Conservation (phyloP, 1,139 yeast species). For the Geotrichum aggregatum region DNA sequence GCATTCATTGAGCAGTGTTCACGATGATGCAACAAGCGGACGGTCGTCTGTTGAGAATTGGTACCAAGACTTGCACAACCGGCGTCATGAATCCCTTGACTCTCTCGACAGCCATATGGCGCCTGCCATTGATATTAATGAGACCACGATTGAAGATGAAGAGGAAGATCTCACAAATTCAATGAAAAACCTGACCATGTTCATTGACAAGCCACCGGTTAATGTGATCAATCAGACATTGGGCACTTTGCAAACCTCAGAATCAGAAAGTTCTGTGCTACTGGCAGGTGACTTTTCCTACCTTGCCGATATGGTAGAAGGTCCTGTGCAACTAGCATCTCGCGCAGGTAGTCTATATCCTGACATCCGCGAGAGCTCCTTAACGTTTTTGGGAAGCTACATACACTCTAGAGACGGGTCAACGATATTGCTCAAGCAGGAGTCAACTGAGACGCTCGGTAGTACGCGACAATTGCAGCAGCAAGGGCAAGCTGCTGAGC, state of each 20-base stretch:
- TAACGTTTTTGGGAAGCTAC: constrained; percentile 12
- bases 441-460: background rate
- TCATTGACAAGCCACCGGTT: constrained; percentile 4
- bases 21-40: background rate
- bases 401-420: constrained; percentile 7
- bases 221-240: background rate
- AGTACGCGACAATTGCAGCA: background rate
- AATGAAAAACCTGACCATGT: constrained; percentile 16
- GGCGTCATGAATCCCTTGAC: constrained; percentile 9
- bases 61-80: background rate
- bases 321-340: background rate
- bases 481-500: background rate
- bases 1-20: background rate
- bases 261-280: constrained; percentile 12
- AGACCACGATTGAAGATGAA: constrained; percentile 12
- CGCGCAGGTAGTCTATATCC: background rate
- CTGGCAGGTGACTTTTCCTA: constrained; percentile 19
- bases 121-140: constrained; percentile 4
- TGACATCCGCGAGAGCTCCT: constrained; percentile 11
- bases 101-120: constrained; percentile 9
- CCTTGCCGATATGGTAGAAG: constrained; percentile 11
- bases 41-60: constrained; percentile 1
- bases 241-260: background rate
- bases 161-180: constrained; percentile 10
- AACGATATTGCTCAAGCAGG: background rate